Evolutionary conservation across 768 basidiomycete genomes (phyloP).

Genomic region (Rossbeevera mucosa): DNA sequence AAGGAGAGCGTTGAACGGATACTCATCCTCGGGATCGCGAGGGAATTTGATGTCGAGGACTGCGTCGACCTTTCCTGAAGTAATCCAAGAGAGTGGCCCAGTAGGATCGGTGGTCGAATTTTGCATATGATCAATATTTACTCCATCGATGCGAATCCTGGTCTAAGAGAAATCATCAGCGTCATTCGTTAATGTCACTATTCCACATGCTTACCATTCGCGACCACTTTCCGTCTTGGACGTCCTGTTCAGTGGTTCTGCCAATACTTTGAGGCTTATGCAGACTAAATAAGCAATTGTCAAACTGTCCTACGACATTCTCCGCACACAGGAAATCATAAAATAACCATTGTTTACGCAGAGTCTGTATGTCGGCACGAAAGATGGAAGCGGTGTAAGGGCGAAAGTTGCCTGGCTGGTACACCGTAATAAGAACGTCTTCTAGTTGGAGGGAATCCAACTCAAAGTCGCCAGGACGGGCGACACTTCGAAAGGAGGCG

Average conservation of each 20-base stretch:
- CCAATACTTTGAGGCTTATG: slow-evolving; percentile 97
- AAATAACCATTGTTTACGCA: slow-evolving; percentile 93
- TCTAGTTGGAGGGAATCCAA: slow-evolving; percentile 86
- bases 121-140: slow-evolving; percentile 94
- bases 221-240: slow-evolving; percentile 79
- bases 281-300: slow-evolving; percentile 94
- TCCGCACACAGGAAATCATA: slow-evolving; percentile 90
- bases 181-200: not conserved
- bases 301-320: slow-evolving; percentile 94
- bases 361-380: slow-evolving; percentile 76
- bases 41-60: slow-evolving; percentile 99
- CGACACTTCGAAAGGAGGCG: slow-evolving; percentile 69
- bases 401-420: slow-evolving; percentile 89
- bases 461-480: slow-evolving; percentile 83
- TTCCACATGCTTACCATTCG: slow-evolving; percentile 64
- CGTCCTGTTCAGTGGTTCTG: slow-evolving; percentile 79
- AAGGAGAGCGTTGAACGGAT: slow-evolving; percentile 74
- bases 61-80: slow-evolving; percentile 92
- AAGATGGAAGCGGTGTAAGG: slow-evolving; percentile 93
- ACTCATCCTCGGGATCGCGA: slow-evolving; percentile 64
- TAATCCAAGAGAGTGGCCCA: slow-evolving; percentile 91
- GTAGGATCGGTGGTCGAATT: slow-evolving; percentile 75
- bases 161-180: slow-evolving; percentile 46
- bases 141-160: slow-evolving; percentile 93
- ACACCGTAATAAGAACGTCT: slow-evolving; percentile 89